Conservation (phyloP, 495 filamentous ascomycete genomes). For the Cryomyces minteri region DNA sequence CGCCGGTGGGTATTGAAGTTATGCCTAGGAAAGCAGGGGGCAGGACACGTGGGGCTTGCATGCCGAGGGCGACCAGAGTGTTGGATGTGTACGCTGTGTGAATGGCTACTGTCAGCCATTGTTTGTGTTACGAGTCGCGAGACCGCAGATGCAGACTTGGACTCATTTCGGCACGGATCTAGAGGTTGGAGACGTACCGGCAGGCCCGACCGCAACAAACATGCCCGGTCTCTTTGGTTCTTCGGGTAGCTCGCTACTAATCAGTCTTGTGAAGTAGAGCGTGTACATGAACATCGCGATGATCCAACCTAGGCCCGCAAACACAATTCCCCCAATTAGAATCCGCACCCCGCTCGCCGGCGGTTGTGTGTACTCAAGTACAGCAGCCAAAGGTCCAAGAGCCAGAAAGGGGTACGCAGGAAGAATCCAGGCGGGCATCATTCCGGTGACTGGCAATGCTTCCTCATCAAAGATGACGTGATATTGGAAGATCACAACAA, state of each 20-base stretch:
- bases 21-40: constrained; percentile 4
- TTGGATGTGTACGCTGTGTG: constrained; percentile 8
- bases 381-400: constrained; percentile 29
- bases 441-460: constrained; percentile 8
- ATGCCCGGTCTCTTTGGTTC: constrained; percentile 15
- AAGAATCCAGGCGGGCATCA: constrained; percentile 34
- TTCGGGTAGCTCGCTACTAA: constrained; percentile 14
- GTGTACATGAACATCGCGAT: constrained; percentile 31
- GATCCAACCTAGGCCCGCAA: constrained; percentile 32
- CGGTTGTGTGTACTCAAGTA: constrained; percentile 25
- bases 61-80: constrained; percentile 8
- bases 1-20: constrained; percentile 3
- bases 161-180: constrained; percentile 9
- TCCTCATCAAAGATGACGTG: constrained; percentile 27
- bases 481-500: constrained; percentile 30
- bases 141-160: not conserved
- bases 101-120: too few species aligned
- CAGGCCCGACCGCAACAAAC: constrained; percentile 16
- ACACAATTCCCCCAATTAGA: constrained; percentile 28
- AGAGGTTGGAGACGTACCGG: constrained; percentile 2
- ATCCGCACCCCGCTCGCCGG: constrained; percentile 22
- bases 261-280: constrained; percentile 16
- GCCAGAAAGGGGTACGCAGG: constrained; percentile 38
- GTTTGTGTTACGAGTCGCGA: too few species aligned
- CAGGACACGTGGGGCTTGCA: constrained; percentile 6